phyloP scores from a whole-genome alignment of 768 basidiomycete genomes.

The Mycena sanguinolenta region DNA sequence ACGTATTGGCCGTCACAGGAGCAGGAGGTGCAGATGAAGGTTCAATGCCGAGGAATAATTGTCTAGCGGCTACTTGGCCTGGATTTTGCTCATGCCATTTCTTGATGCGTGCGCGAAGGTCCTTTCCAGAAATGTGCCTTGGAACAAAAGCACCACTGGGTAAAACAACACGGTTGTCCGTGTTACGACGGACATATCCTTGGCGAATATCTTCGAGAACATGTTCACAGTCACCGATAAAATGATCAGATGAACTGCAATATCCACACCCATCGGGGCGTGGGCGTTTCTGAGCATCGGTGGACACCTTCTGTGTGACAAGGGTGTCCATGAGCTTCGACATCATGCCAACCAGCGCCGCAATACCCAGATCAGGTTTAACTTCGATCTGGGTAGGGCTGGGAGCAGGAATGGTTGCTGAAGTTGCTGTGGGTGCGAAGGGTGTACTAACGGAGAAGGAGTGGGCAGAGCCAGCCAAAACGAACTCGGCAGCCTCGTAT shows the following conservation, averaged over 20 bases:
- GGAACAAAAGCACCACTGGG: conserved; percentile 42
- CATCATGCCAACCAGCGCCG: conserved; percentile 16
- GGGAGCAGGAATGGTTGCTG: background rate
- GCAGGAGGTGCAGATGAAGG: background rate
- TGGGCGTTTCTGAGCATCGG: background rate
- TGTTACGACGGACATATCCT: conserved; percentile 41
- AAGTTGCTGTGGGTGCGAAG: background rate
- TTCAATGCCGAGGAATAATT: conserved; percentile 7
- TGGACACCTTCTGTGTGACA: background rate
- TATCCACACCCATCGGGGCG: too few relatives aligned
- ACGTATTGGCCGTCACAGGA: background rate
- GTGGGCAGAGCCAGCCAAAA: conserved; percentile 21
- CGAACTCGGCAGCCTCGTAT: too few relatives aligned
- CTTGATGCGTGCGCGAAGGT: conserved; percentile 18
- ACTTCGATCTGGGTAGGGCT: conserved; percentile 1
- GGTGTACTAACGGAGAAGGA: background rate
- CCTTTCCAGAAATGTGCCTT: conserved; percentile 1
- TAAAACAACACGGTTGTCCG: conserved; percentile 41
- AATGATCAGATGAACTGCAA: conserved; percentile 35
- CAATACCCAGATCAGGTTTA: conserved; percentile 24
- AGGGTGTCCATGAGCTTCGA: conserved; percentile 23
- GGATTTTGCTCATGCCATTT: conserved; percentile 31
- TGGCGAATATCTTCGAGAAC: conserved; percentile 37
- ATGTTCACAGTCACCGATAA: conserved; percentile 39
- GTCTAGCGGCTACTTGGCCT: conserved; percentile 19